These are phyloP conservation scores for Rhamnella rubrinervis DNA, from an alignment of 331 rosid genomes.

Conservation along the genomic window DNA sequence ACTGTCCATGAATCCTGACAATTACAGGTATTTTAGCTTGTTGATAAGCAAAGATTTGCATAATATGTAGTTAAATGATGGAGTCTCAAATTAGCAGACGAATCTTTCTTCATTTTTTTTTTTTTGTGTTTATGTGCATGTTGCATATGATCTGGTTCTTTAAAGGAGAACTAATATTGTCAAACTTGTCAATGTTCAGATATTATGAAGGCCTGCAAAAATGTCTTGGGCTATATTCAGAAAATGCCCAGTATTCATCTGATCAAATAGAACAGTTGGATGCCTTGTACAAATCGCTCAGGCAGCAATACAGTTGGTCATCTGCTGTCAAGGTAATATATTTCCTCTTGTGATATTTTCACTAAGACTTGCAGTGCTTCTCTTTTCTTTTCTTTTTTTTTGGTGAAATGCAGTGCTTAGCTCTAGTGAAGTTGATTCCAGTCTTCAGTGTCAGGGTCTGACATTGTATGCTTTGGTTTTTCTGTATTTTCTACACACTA, in stretches of 20 bases:
- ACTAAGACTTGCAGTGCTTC: neutral
- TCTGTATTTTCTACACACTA: neutral
- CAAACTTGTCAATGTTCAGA: slow-evolving; percentile 41
- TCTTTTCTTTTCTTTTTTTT: too few relatives aligned
- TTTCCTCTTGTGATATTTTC: slow-evolving; percentile 7
- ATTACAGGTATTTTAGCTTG: slow-evolving; percentile 56
- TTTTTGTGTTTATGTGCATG: slow-evolving; percentile 3
- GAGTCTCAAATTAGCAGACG: neutral
- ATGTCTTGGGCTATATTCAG: slow-evolving; percentile 74
- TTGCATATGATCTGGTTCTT: neutral
- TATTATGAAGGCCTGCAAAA: slow-evolving; percentile 94
- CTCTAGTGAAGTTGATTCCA: neutral
- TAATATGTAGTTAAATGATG: too few relatives aligned
- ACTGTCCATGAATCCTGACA: slow-evolving; percentile 94
- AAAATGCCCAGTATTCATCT: slow-evolving; percentile 58
- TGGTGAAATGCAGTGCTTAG: neutral
- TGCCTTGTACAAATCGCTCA: slow-evolving; percentile 67
- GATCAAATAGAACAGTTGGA: slow-evolving; percentile 71
- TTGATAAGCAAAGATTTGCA: neutral
- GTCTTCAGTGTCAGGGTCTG: neutral
- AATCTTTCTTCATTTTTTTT: neutral
- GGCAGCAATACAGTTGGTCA: slow-evolving; percentile 79
- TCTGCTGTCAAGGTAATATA: slow-evolving; percentile 83
- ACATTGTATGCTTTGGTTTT: neutral
- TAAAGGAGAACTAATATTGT: slow-evolving; percentile 19